Evolutionary conservation across 1,284 basidiomycete species (phyloP).

Genomic region (Boletus semigastroideus): DNA sequence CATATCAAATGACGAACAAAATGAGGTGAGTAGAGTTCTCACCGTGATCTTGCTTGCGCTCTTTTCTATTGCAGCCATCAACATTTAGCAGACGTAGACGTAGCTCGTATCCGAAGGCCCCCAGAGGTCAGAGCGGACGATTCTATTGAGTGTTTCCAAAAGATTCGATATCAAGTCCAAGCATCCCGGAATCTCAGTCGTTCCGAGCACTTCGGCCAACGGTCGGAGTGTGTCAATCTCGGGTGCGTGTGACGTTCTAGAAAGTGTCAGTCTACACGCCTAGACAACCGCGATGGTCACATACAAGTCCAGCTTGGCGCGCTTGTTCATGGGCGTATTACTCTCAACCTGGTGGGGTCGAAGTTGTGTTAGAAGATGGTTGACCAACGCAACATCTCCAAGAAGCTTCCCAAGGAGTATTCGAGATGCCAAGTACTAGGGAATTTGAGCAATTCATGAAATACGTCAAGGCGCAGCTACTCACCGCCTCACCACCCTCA

Average conservation of each 20-base stretch:
- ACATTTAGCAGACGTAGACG: constrained; percentile 81
- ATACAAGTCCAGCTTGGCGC: constrained; percentile 58
- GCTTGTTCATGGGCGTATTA: constrained; percentile 56
- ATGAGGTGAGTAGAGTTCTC: constrained; percentile 16
- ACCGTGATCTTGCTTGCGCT: constrained; percentile 64
- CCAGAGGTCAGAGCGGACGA: constrained; percentile 49
- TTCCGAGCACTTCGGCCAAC: constrained; percentile 71
- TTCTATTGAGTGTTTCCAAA: constrained; percentile 71
- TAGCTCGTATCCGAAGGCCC: constrained; percentile 69
- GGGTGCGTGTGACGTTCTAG: constrained; percentile 18
- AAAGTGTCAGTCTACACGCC: constrained; percentile 1
- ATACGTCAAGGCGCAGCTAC: constrained; percentile 18
- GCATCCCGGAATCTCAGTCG: constrained; percentile 63
- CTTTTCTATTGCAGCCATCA: constrained; percentile 81
- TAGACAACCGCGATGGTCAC: constrained; percentile 22
- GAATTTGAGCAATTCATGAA: constrained; percentile 2
- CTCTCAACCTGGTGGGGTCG: constrained; percentile 43
- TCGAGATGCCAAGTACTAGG: constrained; percentile 52
- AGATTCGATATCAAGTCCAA: constrained; percentile 72
- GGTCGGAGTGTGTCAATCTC: constrained; percentile 42
- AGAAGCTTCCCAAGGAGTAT: constrained; percentile 48
- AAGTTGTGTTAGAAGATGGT: constrained; percentile 58
- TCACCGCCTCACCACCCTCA: constrained; percentile 47
- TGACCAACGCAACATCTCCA: constrained; percentile 51
- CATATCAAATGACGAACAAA: constrained; percentile 6